A percentile compares a stretch with the other conserved stretches of the same genome.
Evolutionary conservation across 2,329 filamentous ascomycete species (phyloP).

Genomic region (Ophiognomonia clavigignenti-juglandacearum): DNA sequence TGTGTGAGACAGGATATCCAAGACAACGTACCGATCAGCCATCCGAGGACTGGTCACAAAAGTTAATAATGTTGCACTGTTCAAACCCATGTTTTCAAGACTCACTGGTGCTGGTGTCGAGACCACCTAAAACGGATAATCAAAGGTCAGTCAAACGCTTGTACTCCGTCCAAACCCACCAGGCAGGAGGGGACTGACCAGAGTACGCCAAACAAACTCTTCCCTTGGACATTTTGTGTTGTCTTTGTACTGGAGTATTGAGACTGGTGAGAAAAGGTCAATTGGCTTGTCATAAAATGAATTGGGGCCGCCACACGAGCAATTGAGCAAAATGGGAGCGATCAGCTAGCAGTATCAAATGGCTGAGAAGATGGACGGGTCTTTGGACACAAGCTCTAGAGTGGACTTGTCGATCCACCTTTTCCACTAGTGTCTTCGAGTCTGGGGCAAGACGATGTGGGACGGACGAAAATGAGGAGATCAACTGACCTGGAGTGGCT

Average conservation of each 20-base stretch:
- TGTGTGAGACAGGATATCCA: background rate
- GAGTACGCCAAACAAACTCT: constrained; percentile 17
- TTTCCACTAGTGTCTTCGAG: no score
- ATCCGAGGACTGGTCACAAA: constrained; percentile 11
- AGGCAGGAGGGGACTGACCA: constrained; percentile 3
- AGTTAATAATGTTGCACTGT: background rate
- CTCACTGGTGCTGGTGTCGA: constrained; percentile 18
- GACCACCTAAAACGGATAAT: constrained; percentile 15
- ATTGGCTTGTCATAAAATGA: constrained; percentile 4
- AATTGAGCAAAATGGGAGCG: no score
- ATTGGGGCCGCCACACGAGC: no score
- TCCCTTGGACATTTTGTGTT: constrained; percentile 14
- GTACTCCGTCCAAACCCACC: background rate
- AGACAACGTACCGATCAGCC: constrained; percentile 13
- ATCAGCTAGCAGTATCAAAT: no score
- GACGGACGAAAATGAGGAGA: background rate
- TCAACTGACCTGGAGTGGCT: background rate
- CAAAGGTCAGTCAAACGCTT: constrained; percentile 2
- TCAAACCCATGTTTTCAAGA: background rate
- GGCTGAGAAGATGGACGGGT: background rate
- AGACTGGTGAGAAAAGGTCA: constrained; percentile 6
- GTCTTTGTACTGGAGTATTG: background rate
- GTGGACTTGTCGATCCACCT: no score
- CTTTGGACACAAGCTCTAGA: no score
- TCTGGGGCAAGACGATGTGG: no score